These are phyloP conservation scores for Colletotrichum brevisporum DNA, from an alignment of 2,329 filamentous ascomycete species.

Conservation along the genomic window DNA sequence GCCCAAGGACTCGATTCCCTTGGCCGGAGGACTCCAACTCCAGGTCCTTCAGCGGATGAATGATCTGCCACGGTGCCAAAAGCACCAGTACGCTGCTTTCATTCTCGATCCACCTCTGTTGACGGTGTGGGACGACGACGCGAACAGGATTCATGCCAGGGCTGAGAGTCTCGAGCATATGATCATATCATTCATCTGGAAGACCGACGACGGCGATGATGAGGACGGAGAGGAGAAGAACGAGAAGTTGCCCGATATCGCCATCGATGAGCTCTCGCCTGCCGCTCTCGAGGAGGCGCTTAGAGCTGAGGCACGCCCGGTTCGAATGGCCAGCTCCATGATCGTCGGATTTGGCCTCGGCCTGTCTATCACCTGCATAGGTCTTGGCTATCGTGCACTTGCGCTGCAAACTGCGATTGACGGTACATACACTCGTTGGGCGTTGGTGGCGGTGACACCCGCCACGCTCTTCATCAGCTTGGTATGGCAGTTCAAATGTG, in stretches of 20 bases:
- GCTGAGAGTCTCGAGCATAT: conserved; percentile 65
- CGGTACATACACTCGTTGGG: conserved; percentile 65
- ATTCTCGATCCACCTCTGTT: conserved; percentile 70
- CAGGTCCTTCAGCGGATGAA: conserved; percentile 73
- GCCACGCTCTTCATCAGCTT: conserved; percentile 72
- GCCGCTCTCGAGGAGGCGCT: conserved; percentile 55
- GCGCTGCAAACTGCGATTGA: conserved; percentile 69
- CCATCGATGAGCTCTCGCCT: conserved; percentile 60
- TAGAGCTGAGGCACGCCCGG: conserved; percentile 59
- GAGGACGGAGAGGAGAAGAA: conserved; percentile 59
- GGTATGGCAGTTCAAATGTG: conserved; percentile 47
- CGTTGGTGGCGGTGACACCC: conserved; percentile 65
- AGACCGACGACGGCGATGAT: conserved; percentile 49
- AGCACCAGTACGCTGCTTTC: conserved; percentile 77
- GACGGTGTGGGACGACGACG: conserved; percentile 76
- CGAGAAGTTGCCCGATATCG: conserved; percentile 52
- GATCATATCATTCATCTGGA: conserved; percentile 72
- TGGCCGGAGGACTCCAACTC: conserved; percentile 70
- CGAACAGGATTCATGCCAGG: conserved; percentile 67
- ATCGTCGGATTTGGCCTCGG: conserved; percentile 67
- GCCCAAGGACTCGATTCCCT: conserved; percentile 66
- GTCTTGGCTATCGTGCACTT: conserved; percentile 68
- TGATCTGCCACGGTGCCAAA: conserved; percentile 71
- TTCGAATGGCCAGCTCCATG: conserved; percentile 68
- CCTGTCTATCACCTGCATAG: conserved; percentile 67